Conservation (phyloP, 495 filamentous ascomycete species). For the Neurospora pannonica region DNA sequence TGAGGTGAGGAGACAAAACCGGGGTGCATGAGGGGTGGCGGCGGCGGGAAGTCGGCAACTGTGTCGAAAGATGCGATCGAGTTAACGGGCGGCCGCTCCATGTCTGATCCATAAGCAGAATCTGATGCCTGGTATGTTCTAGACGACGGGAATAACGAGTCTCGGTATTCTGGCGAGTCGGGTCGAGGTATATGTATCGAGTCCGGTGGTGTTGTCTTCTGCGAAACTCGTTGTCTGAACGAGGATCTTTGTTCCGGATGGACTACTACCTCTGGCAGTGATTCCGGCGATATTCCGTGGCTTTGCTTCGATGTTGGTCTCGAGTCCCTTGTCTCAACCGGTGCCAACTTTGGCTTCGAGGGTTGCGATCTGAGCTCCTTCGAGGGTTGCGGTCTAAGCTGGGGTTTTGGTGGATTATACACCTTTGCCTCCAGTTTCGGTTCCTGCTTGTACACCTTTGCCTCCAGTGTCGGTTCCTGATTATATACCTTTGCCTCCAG, state of each 20-base stretch:
- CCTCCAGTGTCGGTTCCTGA: background rate
- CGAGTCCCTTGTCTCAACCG: conserved; percentile 11
- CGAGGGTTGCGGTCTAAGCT: background rate
- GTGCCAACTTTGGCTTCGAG: conserved; percentile 17
- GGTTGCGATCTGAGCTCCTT: conserved; percentile 3
- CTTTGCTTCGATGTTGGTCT: background rate
- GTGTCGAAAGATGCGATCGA: conserved; percentile 23
- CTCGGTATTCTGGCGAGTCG: conserved; percentile 18
- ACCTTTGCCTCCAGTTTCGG: background rate
- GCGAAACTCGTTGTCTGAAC: conserved; percentile 39
- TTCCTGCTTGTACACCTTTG: background rate
- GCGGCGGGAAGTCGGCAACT: conserved; percentile 24
- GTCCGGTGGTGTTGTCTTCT: conserved; percentile 33
- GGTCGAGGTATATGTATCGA: conserved; percentile 36
- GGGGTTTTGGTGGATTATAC: background rate
- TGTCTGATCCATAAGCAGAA: conserved; percentile 44
- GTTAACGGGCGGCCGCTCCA: conserved; percentile 29
- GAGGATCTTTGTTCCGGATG: conserved; percentile 30
- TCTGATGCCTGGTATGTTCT: conserved; percentile 32
- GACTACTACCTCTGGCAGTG: conserved; percentile 15
- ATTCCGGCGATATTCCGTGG: conserved; percentile 1
- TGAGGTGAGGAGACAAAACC: conserved; percentile 38
- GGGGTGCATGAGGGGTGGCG: conserved; percentile 25
- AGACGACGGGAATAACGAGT: conserved; percentile 21
- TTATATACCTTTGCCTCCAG: conserved; percentile 2